Percentiles rank a stretch among this genome's conserved stretches.
Conservation (phyloP, 352 stramenopile genomes). For the Phytophthora sojae region DNA sequence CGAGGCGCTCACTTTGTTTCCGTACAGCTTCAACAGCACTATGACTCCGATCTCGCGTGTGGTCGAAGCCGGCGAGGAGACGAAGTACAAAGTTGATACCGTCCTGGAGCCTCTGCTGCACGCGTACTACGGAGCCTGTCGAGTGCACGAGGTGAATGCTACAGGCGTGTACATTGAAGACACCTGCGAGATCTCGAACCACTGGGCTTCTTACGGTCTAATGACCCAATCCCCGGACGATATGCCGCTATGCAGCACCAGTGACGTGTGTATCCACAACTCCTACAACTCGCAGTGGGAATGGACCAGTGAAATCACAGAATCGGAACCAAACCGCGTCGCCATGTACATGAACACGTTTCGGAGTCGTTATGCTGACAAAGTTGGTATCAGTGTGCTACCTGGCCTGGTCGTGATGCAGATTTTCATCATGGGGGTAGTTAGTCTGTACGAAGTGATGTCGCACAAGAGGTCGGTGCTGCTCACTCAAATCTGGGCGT, state of each 20-base stretch:
- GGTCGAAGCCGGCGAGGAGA: slow-evolving; percentile 12
- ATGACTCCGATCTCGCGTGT: slow-evolving; percentile 20
- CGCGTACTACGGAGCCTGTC: slow-evolving; percentile 33
- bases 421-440: slow-evolving; percentile 38
- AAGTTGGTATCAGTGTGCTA: slow-evolving; percentile 23
- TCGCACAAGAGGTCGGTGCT: slow-evolving; percentile 34
- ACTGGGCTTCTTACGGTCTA: slow-evolving; percentile 37
- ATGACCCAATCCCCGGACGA: slow-evolving; percentile 43
- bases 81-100: slow-evolving; percentile 10
- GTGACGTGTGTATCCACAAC: slow-evolving; percentile 37
- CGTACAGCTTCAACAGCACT: slow-evolving; percentile 35
- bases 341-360: slow-evolving; percentile 32
- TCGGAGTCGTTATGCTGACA: slow-evolving; percentile 25
- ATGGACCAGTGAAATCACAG: slow-evolving; percentile 22
- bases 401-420: slow-evolving; percentile 36
- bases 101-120: slow-evolving; percentile 26
- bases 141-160: slow-evolving; percentile 28
- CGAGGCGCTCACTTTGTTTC: slow-evolving; percentile 31
- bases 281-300: slow-evolving; percentile 43
- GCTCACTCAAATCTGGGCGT: slow-evolving; percentile 40
- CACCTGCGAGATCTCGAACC: slow-evolving; percentile 22
- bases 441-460: slow-evolving; percentile 41
- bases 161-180: slow-evolving; percentile 31
- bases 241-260: slow-evolving; percentile 33
- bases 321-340: slow-evolving; percentile 15